phyloP scores from a whole-genome alignment of 108 stramenopile genomes.

The Mediolabrus comicus region DNA sequence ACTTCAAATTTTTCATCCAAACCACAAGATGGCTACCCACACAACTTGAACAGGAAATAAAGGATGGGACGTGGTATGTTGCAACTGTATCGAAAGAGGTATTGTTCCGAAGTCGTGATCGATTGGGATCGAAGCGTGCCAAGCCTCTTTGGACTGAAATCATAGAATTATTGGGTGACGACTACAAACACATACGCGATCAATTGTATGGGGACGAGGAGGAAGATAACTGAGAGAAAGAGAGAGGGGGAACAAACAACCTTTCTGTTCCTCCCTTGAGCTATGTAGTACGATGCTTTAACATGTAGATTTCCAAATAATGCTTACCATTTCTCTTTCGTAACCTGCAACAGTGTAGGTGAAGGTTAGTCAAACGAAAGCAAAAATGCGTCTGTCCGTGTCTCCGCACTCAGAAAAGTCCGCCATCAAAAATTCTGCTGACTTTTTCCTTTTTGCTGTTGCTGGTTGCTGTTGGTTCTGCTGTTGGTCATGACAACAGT shows the following conservation, averaged over 20 bases:
- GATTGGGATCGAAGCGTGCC: constrained; percentile 75
- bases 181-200: constrained; percentile 60
- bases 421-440: too few species aligned
- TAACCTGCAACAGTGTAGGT: too few species aligned
- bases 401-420: too few species aligned
- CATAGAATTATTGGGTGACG: constrained; percentile 76
- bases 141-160: constrained; percentile 89
- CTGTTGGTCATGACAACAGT: too few species aligned
- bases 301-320: background rate
- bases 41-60: constrained; percentile 63
- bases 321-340: too few species aligned
- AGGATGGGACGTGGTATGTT: constrained; percentile 57
- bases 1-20: constrained; percentile 89
- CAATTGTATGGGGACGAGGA: constrained; percentile 53
- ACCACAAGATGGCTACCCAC: constrained; percentile 63
- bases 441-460: too few species aligned
- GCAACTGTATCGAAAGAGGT: constrained; percentile 61
- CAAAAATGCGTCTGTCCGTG: too few species aligned
- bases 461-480: too few species aligned
- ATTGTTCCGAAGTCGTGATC: constrained; percentile 70
- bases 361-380: too few species aligned
- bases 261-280: background rate
- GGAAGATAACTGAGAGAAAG: background rate
- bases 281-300: background rate
- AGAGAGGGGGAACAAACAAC: too few species aligned